Evolutionary conservation across 306 rosid species (phyloP), one percentile per base, ranked within the genome.

Genomic region (Hippophae tibetana): DNA sequence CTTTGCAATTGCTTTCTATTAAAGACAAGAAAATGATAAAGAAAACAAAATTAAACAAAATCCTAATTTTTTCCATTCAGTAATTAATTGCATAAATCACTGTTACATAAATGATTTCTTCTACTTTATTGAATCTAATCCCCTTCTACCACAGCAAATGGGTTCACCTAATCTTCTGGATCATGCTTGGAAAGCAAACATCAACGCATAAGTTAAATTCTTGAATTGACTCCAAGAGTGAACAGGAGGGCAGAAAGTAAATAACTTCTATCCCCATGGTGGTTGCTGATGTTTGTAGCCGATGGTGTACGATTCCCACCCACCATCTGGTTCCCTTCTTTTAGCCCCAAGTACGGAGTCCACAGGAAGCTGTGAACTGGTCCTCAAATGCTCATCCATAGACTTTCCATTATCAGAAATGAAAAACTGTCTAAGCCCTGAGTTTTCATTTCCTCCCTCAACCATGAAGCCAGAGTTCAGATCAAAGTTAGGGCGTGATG

Each of bases 251-350:
- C 57, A 65, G 58, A 53, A 50, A 52, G 42, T 31, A 49, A 47
- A 62, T 41, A 54, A n/a, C 61, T 57, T 38, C 75, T 78, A 69
- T 66, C 71, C 72, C 87, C 84, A 82, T 26, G 81, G 78, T 8
- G 70, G 74, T n/a, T 41, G 79, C 43, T 81, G 83, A 7, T 78
- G 86, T 66, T 78, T 85, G 87, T 88, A 78, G 79, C 69, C 67
- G 60, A 72, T 78, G 5, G 85, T 83, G 67, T 78, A 88, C 18
- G 82, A 43, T 52, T 88, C 97, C 97, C 94, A 88, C 9, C 85
- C 89, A 59, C 94, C 53, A 42, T 93, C 99, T 26, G 99, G 94
- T 72, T 88, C 99, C 72, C 88, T 93, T 72, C 99, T 80, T 84
- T 88, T 93, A 7, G 79, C 86, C 57, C 81, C 83, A 67, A 71